Evolutionary conservation across 352 stramenopile genomes (phyloP).

Genomic region (Phytophthora agathidicida): DNA sequence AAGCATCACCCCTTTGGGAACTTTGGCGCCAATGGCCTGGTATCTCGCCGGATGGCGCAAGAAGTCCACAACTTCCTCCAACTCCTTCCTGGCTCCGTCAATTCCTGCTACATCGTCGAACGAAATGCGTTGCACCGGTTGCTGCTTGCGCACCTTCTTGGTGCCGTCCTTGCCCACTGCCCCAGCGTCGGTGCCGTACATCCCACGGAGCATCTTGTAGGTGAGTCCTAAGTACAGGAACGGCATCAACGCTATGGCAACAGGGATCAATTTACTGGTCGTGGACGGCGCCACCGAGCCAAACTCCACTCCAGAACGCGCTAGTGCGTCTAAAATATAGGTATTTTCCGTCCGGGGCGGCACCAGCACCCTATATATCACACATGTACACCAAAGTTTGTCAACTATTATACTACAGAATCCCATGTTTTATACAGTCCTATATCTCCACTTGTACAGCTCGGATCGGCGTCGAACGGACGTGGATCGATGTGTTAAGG

Average conservation of each 20-base stretch:
- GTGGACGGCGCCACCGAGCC: slow-evolving; percentile 58
- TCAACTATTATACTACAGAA: slow-evolving; percentile 15
- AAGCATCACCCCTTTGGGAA: slow-evolving; percentile 94
- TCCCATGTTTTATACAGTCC: not conserved
- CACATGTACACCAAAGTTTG: slow-evolving; percentile 2
- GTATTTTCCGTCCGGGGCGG: slow-evolving; percentile 73
- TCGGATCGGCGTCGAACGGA: not conserved
- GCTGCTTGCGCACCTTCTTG: slow-evolving; percentile 49
- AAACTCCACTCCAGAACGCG: slow-evolving; percentile 72
- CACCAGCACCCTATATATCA: slow-evolving; percentile 67
- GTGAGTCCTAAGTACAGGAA: slow-evolving; percentile 88
- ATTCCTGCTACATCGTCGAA: slow-evolving; percentile 96
- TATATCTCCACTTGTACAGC: slow-evolving; percentile 10
- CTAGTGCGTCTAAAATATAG: slow-evolving; percentile 72
- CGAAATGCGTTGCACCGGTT: slow-evolving; percentile 53
- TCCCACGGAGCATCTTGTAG: slow-evolving; percentile 80
- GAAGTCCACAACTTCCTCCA: slow-evolving; percentile 96
- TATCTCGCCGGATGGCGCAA: slow-evolving; percentile 92
- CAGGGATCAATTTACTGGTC: slow-evolving; percentile 49
- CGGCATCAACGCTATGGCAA: slow-evolving; percentile 72
- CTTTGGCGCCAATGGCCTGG: slow-evolving; percentile 92
- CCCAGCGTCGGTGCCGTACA: slow-evolving; percentile 56
- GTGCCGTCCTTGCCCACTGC: slow-evolving; percentile 75
- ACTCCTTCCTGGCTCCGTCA: slow-evolving; percentile 92
- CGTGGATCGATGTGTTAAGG: not conserved